A percentile compares a stretch with the other conserved stretches of the same genome.
Evolutionary conservation across 169 alveolate genomes (phyloP).

Genomic region (Plasmodium cynomolgi): DNA sequence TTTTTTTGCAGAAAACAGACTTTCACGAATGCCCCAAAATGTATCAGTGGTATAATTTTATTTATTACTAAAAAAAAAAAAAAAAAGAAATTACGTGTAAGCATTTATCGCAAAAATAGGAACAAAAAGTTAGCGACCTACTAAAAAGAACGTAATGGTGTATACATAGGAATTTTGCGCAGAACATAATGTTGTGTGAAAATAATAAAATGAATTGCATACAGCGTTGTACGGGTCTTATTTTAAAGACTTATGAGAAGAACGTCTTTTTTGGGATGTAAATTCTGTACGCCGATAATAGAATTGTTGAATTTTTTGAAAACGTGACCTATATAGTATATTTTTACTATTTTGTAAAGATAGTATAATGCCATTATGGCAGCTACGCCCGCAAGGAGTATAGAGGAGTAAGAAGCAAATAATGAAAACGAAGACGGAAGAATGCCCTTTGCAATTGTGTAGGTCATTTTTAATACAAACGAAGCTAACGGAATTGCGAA

Average conservation of each 20-base stretch:
- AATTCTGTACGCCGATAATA: background rate
- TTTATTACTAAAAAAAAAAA: background rate
- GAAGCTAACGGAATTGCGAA: background rate
- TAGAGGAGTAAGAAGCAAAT: background rate
- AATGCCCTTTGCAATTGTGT: background rate
- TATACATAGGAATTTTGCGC: too few relatives aligned
- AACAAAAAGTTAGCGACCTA: background rate
- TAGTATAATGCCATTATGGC: background rate
- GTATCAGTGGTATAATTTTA: background rate
- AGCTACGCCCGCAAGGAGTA: background rate
- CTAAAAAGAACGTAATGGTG: too few relatives aligned
- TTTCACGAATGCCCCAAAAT: background rate
- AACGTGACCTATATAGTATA: background rate
- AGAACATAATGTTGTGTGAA: background rate
- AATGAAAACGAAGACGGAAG: background rate
- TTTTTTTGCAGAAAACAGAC: background rate
- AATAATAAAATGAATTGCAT: background rate
- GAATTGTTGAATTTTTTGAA: background rate
- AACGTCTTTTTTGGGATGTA: background rate
- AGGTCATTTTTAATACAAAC: background rate
- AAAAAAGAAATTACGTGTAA: background rate
- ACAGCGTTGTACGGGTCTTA: too few relatives aligned
- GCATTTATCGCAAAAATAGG: background rate
- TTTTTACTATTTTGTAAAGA: background rate
- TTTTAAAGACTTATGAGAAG: background rate